These are phyloP conservation scores for Lantana camara DNA, from an alignment of 257 asterid genomes.

Conservation along the genomic window DNA sequence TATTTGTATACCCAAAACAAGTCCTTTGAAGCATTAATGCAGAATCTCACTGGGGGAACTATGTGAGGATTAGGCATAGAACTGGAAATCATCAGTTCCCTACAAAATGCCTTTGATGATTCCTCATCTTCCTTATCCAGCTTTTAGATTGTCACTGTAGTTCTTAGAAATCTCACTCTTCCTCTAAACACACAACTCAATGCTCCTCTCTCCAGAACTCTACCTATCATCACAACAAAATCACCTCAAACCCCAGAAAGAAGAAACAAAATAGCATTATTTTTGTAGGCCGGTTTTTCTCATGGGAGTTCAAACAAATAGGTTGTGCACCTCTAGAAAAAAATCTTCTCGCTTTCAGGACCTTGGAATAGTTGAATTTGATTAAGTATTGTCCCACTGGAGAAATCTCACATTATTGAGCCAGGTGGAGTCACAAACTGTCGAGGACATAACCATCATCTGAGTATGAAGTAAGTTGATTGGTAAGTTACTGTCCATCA, in stretches of 20 bases:
- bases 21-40: slow-evolving; percentile 74
- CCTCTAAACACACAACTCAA: slow-evolving; percentile 78
- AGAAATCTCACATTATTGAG: too few species aligned
- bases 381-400: slow-evolving; percentile 64
- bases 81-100: slow-evolving; percentile 80
- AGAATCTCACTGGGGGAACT: slow-evolving; percentile 75
- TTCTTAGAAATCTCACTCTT: slow-evolving; percentile 55
- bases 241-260: neutral
- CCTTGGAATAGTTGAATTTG: slow-evolving; percentile 63
- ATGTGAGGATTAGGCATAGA: slow-evolving; percentile 59
- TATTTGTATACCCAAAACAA: slow-evolving; percentile 53
- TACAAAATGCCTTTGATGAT: slow-evolving; percentile 71
- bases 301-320: neutral
- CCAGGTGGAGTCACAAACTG: too few species aligned
- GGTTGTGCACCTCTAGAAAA: slow-evolving; percentile 56
- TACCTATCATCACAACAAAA: slow-evolving; percentile 46
- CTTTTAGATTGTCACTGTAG: slow-evolving; percentile 62
- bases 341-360: slow-evolving; percentile 54
- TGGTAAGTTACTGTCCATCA: too few species aligned
- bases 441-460: too few species aligned
- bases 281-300: too few species aligned
- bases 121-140: slow-evolving; percentile 70
- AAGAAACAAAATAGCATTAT: too few species aligned
- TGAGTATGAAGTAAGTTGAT: too few species aligned
- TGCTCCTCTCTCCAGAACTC: slow-evolving; percentile 84